These are phyloP conservation scores for Heliocybe sulcata DNA, from an alignment of 1,284 basidiomycete species.

Conservation along the genomic window DNA sequence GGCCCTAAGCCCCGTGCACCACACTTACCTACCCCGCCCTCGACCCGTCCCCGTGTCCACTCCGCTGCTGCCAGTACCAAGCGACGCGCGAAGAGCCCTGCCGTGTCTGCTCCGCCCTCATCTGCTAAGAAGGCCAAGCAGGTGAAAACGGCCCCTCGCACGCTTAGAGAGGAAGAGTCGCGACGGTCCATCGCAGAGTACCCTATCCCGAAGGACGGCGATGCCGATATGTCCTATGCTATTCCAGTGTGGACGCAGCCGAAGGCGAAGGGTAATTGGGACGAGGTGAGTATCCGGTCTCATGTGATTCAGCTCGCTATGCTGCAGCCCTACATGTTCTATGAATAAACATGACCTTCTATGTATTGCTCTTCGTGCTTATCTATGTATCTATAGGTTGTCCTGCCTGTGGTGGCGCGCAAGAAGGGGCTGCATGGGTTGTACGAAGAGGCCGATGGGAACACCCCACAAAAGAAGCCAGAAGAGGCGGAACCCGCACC, in stretches of 20 bases:
- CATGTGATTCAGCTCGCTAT: slow-evolving; percentile 8
- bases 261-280: slow-evolving; percentile 59
- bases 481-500: slow-evolving; percentile 21
- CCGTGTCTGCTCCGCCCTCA: slow-evolving; percentile 17
- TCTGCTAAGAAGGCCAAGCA: slow-evolving; percentile 16
- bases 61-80: slow-evolving; percentile 22
- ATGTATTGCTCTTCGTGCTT: slow-evolving; percentile 1
- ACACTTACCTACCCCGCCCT: slow-evolving; percentile 11
- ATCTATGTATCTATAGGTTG: slow-evolving; percentile 31
- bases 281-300: slow-evolving; percentile 48
- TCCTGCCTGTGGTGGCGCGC: slow-evolving; percentile 71
- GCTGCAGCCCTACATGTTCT: not conserved
- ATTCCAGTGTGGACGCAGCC: slow-evolving; percentile 77
- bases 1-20: slow-evolving; percentile 12
- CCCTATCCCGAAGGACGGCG: slow-evolving; percentile 39
- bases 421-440: slow-evolving; percentile 71
- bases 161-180: slow-evolving; percentile 16
- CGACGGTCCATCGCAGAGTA: slow-evolving; percentile 53
- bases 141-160: slow-evolving; percentile 2
- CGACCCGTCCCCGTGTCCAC: slow-evolving; percentile 6
- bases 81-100: slow-evolving; percentile 38
- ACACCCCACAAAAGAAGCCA: slow-evolving; percentile 38
- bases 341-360: slow-evolving; percentile 1
- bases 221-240: slow-evolving; percentile 52
- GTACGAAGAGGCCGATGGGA: slow-evolving; percentile 59